Percentiles rank a stretch among this genome's conserved stretches.
These are phyloP conservation scores for Lenwebbia sp. DNA, from an alignment of 345 rosid species.

Conservation along the genomic window DNA sequence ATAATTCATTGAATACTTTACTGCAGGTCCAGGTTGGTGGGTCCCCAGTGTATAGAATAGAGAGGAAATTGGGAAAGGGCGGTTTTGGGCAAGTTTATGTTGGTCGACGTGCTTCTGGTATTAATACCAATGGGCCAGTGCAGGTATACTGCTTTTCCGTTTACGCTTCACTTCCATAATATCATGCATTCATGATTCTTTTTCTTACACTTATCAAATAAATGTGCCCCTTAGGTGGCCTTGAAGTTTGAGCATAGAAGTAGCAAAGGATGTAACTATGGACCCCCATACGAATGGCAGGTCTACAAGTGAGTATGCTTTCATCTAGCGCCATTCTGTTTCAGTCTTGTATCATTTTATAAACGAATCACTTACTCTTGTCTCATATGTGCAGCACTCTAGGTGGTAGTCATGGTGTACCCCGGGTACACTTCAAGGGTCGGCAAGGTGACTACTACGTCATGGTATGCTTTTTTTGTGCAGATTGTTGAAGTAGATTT, in stretches of 20 bases:
- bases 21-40: constrained; percentile 84
- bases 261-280: constrained; percentile 92
- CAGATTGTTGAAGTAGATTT: background rate
- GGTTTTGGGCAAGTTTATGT: constrained; percentile 99
- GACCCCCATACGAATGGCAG: constrained; percentile 98
- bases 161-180: background rate
- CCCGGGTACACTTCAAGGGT: constrained; percentile 76
- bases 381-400: constrained; percentile 30
- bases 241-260: constrained; percentile 86
- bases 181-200: background rate
- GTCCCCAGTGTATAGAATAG: constrained; percentile 74
- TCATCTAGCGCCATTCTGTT: background rate
- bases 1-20: background rate
- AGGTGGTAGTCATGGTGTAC: constrained; percentile 80
- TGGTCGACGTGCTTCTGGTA: constrained; percentile 59
- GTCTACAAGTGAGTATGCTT: constrained; percentile 64
- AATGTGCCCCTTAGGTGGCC: constrained; percentile 52
- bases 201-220: background rate
- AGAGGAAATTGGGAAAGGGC: constrained; percentile 91
- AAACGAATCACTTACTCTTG: background rate
- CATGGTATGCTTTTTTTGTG: constrained; percentile 40
- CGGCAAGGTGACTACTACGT: constrained; percentile 90
- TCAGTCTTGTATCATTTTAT: background rate
- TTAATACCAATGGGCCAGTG: constrained; percentile 41
- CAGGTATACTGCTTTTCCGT: constrained; percentile 1